These are phyloP conservation scores for Tylopilus balloui DNA, from an alignment of 768 basidiomycete genomes.

Conservation along the genomic window DNA sequence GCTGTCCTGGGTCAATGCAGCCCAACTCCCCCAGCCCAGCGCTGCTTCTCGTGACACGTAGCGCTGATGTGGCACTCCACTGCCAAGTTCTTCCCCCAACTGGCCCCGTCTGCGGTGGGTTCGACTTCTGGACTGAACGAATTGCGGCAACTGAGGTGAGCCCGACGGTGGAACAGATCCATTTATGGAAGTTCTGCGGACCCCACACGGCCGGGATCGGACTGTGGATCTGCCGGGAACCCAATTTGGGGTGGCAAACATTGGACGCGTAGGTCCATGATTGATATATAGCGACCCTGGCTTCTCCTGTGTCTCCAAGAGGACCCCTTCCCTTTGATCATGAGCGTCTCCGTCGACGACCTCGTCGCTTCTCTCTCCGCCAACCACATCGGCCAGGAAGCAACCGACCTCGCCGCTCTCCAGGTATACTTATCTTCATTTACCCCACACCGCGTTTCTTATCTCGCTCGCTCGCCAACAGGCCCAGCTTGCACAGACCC, in stretches of 20 bases:
- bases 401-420: conserved; percentile 45
- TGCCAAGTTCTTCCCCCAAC: neutral
- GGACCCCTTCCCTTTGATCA: conserved; percentile 16
- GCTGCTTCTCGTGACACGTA: conserved; percentile 2
- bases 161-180: neutral
- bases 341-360: conserved; percentile 49
- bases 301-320: conserved; percentile 9
- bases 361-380: conserved; percentile 44
- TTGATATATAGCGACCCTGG: conserved; percentile 17
- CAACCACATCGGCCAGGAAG: conserved; percentile 51
- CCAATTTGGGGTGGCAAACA: conserved; percentile 1
- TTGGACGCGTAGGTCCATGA: conserved; percentile 16
- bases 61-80: neutral
- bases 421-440: conserved; percentile 33
- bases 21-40: neutral
- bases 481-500: conserved; percentile 45
- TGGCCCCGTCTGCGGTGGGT: neutral
- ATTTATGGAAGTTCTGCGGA: neutral
- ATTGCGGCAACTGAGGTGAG: neutral
- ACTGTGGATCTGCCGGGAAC: conserved; percentile 15
- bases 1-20: neutral
- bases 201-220: too few species aligned
- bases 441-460: conserved; percentile 18
- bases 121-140: too few species aligned
- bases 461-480: conserved; percentile 20